Evolutionary conservation across 23 red algal genomes (phyloP).

Genomic region (Gracilaria domingensis): DNA sequence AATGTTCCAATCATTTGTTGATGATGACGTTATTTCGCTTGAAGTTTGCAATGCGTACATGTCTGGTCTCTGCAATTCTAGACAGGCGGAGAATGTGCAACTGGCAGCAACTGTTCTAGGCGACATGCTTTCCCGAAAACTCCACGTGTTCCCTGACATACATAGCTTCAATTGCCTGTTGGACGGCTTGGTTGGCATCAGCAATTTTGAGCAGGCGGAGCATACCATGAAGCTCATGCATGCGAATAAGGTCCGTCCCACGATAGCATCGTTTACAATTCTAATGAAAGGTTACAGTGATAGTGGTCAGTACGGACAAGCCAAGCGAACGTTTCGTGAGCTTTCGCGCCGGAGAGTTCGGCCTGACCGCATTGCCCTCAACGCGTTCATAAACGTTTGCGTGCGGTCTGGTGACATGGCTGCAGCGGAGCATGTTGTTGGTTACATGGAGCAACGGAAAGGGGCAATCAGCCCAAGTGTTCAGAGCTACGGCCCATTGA

Average conservation of each 20-base stretch:
- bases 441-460: slow-evolving; percentile 42
- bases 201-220: slow-evolving; percentile 27
- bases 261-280: slow-evolving; percentile 51
- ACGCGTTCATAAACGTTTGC: slow-evolving; percentile 57
- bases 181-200: slow-evolving; percentile 23
- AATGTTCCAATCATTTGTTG: slow-evolving; percentile 18
- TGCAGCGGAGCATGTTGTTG: slow-evolving; percentile 41
- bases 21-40: not conserved
- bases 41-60: slow-evolving; percentile 33
- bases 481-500: slow-evolving; percentile 37
- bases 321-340: slow-evolving; percentile 49
- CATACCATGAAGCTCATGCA: slow-evolving; percentile 37
- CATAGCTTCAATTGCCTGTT: slow-evolving; percentile 39
- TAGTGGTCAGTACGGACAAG: slow-evolving; percentile 22
- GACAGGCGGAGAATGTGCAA: slow-evolving; percentile 10
- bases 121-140: slow-evolving; percentile 11
- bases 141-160: not conserved
- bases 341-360: slow-evolving; percentile 31
- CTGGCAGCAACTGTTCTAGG: slow-evolving; percentile 10
- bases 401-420: slow-evolving; percentile 35
- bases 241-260: not conserved
- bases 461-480: slow-evolving; percentile 21
- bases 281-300: slow-evolving; percentile 62
- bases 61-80: slow-evolving; percentile 28
- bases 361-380: slow-evolving; percentile 64